Percentiles rank a stretch among this genome's conserved stretches.
These are phyloP conservation scores for Theileria equi DNA, from an alignment of 169 alveolate genomes.

Conservation along the genomic window DNA sequence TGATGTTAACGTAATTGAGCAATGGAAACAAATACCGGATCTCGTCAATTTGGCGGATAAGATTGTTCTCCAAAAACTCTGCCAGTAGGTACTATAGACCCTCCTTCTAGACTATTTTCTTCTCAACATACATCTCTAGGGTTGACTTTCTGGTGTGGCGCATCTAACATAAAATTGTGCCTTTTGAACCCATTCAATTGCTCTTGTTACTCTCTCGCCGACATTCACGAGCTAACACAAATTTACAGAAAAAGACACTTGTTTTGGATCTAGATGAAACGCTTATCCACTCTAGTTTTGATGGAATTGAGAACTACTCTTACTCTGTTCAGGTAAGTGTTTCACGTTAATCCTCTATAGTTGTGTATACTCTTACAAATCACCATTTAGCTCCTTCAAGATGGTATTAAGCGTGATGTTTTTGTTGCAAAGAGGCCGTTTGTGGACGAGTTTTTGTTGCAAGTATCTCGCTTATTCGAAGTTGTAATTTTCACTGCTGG, in stretches of 20 bases:
- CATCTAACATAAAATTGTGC: no score
- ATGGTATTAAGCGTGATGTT: constrained; percentile 47
- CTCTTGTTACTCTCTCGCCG: no score
- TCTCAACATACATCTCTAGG: no score
- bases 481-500: constrained; percentile 71
- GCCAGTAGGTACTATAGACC: no score
- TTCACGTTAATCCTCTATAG: not conserved
- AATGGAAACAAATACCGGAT: no score
- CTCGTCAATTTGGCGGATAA: no score
- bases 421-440: constrained; percentile 68
- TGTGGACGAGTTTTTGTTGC: constrained; percentile 58
- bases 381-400: constrained; percentile 32
- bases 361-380: not conserved
- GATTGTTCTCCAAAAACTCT: no score
- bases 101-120: no score
- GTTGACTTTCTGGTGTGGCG: no score
- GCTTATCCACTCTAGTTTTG: constrained; percentile 55
- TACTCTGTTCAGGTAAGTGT: constrained; percentile 49
- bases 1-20: no score
- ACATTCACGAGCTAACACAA: not conserved
- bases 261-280: constrained; percentile 76
- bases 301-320: constrained; percentile 24
- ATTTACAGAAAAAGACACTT: constrained; percentile 58
- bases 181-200: no score
- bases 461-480: constrained; percentile 56